Evolutionary conservation across 805 yeast species (phyloP).

Genomic region (Ogataea trehaloabstinens): DNA sequence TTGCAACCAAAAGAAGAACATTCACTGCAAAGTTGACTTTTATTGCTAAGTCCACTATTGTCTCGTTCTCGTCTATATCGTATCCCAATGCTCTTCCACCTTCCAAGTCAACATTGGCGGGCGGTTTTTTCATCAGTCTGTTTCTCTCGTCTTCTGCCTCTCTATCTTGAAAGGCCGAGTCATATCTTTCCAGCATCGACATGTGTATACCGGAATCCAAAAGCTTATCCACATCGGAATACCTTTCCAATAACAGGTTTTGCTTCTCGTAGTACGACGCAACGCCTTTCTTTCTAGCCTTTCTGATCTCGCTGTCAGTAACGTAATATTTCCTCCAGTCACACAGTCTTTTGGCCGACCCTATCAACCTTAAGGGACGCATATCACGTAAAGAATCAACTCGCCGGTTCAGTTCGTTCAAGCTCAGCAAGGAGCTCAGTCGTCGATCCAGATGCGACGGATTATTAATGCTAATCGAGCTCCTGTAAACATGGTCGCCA

Average conservation of each 20-base stretch:
- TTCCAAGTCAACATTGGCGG: conserved; percentile 60
- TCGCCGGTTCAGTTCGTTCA: conserved; percentile 21
- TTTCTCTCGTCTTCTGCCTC: conserved; percentile 8
- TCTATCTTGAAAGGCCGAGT: conserved; percentile 30
- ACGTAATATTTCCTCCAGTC: conserved; percentile 38
- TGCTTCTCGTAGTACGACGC: conserved; percentile 53
- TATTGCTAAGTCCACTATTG: conserved; percentile 57
- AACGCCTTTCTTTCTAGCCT: conserved; percentile 28
- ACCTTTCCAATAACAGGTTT: conserved; percentile 57
- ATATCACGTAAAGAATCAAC: conserved; percentile 37
- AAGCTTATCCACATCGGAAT: conserved; percentile 58
- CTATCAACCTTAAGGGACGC: conserved; percentile 49
- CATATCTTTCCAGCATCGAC: conserved; percentile 62
- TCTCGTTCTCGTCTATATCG: conserved; percentile 38
- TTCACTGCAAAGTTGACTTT: conserved; percentile 62
- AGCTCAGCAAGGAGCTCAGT: conserved; percentile 20
- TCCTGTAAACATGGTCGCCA: conserved; percentile 1
- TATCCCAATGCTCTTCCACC: conserved; percentile 54
- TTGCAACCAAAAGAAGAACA: conserved; percentile 56
- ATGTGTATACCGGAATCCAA: conserved; percentile 70
- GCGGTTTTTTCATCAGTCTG: conserved; percentile 35
- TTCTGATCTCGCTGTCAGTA: conserved; percentile 24
- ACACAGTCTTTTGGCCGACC: conserved; percentile 33
- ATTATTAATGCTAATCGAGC: conserved; percentile 19
- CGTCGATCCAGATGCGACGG: conserved; percentile 22